phyloP scores from a whole-genome alignment of 2,329 filamentous ascomycete genomes.

The Monosporascus cannonballus region DNA sequence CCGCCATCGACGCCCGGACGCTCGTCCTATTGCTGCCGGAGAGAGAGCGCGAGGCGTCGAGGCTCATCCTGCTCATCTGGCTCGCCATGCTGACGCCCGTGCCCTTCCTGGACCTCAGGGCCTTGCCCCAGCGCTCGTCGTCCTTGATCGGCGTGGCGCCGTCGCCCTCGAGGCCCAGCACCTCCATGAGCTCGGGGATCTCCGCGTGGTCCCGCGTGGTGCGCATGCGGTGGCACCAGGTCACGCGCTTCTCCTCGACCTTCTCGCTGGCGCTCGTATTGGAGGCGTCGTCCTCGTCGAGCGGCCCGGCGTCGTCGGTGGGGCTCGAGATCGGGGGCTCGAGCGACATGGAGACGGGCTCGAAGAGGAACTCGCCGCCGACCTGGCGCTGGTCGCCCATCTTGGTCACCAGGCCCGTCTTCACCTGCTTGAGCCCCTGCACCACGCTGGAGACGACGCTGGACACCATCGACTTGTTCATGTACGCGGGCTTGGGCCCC shows the following conservation, averaged over 20 bases:
- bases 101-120: constrained; percentile 44
- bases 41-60: constrained; percentile 13
- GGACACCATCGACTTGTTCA: constrained; percentile 46
- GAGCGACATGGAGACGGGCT: constrained; percentile 37
- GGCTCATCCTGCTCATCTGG: constrained; percentile 40
- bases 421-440: constrained; percentile 55
- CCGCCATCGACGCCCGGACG: neutral
- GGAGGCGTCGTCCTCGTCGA: constrained; percentile 6
- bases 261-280: constrained; percentile 3
- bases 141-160: constrained; percentile 29
- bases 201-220: constrained; percentile 74
- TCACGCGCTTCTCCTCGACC: constrained; percentile 52
- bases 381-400: constrained; percentile 63
- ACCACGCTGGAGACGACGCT: constrained; percentile 45
- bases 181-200: constrained; percentile 56
- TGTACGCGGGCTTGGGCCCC: constrained; percentile 58
- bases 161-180: constrained; percentile 51
- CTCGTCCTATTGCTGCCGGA: neutral
- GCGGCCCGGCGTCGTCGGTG: neutral
- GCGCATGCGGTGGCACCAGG: constrained; percentile 79
- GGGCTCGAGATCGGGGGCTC: constrained; percentile 40
- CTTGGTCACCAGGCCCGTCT: constrained; percentile 52
- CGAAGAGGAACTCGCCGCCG: constrained; percentile 75
- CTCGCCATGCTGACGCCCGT: constrained; percentile 45
- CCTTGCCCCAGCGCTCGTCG: constrained; percentile 39